These are phyloP conservation scores for Heteromeles arbutifolia DNA, from an alignment of 306 rosid genomes.

Conservation along the genomic window DNA sequence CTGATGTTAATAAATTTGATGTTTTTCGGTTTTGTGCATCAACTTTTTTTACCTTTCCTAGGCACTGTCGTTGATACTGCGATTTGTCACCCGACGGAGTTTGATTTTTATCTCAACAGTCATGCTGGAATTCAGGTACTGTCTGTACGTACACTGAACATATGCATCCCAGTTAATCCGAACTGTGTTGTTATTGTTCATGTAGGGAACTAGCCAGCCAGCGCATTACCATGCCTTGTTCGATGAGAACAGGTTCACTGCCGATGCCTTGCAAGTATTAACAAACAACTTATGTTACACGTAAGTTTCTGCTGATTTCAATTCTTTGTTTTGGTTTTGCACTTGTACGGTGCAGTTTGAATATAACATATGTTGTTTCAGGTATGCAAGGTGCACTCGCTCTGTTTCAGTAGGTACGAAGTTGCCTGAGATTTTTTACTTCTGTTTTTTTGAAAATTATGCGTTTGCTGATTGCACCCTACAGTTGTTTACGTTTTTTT, in stretches of 20 bases:
- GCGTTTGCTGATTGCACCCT: not conserved
- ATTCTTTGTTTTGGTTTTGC: not conserved
- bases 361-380: not conserved
- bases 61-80: conserved; percentile 75
- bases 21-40: not conserved
- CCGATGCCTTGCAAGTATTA: conserved; percentile 29
- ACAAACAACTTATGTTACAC: conserved; percentile 45
- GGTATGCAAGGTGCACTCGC: conserved; percentile 47
- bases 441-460: not conserved
- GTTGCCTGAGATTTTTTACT: too few species aligned
- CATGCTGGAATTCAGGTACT: conserved; percentile 69
- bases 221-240: conserved; percentile 38
- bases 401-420: conserved; percentile 41
- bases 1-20: not conserved
- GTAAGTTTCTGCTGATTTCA: not conserved
- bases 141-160: too few species aligned
- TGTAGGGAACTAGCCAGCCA: conserved; percentile 48
- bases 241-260: conserved; percentile 37
- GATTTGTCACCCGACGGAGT: conserved; percentile 61
- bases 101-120: conserved; percentile 70
- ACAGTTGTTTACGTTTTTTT: not conserved
- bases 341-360: too few species aligned
- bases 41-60: not conserved
- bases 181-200: not conserved
- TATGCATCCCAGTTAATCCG: not conserved